A percentile compares a stretch with the other conserved stretches of the same genome.
Conservation (phyloP, 75 land plant species). For the Isoetes taiwanensis region DNA sequence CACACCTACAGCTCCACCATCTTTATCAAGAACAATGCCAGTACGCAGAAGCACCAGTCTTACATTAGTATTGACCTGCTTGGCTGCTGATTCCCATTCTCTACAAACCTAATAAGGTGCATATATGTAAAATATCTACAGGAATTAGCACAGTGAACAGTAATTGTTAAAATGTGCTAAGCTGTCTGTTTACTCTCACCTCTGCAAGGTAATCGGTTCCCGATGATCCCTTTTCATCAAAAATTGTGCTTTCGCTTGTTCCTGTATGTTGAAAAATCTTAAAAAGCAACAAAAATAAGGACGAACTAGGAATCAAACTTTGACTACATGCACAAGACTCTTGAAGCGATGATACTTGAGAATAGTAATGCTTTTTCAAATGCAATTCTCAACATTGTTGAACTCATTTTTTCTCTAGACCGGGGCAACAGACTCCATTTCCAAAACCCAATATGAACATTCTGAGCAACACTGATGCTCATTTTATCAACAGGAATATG, state of each 20-base stretch:
- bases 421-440: too few species aligned
- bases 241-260: conserved; percentile 67
- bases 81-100: conserved; percentile 85
- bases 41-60: conserved; percentile 67
- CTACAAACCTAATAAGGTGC: conserved; percentile 64
- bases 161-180: neutral
- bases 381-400: too few species aligned
- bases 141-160: neutral
- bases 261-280: too few species aligned
- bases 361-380: too few species aligned
- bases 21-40: conserved; percentile 92
- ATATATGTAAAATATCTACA: neutral
- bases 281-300: too few species aligned
- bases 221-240: conserved; percentile 85
- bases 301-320: too few species aligned
- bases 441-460: too few species aligned
- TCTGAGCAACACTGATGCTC: too few species aligned
- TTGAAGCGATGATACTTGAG: too few species aligned
- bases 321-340: too few species aligned
- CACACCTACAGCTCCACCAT: conserved; percentile 95
- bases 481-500: too few species aligned
- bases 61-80: conserved; percentile 44
- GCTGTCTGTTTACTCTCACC: conserved; percentile 29
- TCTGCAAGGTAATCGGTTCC: conserved; percentile 86
- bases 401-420: too few species aligned